Base-by-base conservation (phyloP, 2,329 filamentous ascomycete genomes). In the Penicillium sp. region DNA sequence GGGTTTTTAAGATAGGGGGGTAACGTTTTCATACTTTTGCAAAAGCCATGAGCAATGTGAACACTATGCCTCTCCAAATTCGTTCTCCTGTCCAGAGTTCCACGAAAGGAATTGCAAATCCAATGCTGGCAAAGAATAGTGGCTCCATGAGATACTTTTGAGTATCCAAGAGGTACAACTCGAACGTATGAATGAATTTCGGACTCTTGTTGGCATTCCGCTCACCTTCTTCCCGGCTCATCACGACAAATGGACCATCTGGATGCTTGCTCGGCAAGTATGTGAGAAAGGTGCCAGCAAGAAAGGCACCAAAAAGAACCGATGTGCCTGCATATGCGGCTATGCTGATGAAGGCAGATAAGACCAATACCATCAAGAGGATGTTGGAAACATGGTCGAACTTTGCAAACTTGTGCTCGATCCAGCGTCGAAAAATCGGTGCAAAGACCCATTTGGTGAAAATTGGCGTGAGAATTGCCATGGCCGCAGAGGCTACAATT, bases 401-500 rank as follows among this genome's bases (percentile, higher is more conserved):
- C 13, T 61, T 68, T 17, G 72, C 75, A 58, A 78, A 77, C 40
- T 66, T 64, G 22, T 72, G 62, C 57, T 79, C 76, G 53, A 77
- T 69, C 56, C 68, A 75, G n/a, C 63, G 70, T 8, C 76, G 74
- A 69, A 75, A 75, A 12, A 79, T 28, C 0, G 75, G 76, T 0
- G 79, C 78, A 51, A 81, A 76, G 1, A 78, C 49, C 63, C 73
- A 81, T 60, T 75, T 78, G 5, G 76, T 76, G 13, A 78, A 56
- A 2, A 80, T 47, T 2, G 77, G 75, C 0, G 74, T 78, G 35
- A 73, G 44, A 17, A 78, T 66, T 1, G 73, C 72, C 64, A 80
- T 78, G 30, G 66, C 75, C 17, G 72, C 61, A 5, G 77, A 78
- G 30, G 77, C 78, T 7, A 79, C 71, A 47, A 80, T 77, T 0